Conservation (phyloP, 2,329 filamentous ascomycete species). For the Ophiosphaerella narmari region DNA sequence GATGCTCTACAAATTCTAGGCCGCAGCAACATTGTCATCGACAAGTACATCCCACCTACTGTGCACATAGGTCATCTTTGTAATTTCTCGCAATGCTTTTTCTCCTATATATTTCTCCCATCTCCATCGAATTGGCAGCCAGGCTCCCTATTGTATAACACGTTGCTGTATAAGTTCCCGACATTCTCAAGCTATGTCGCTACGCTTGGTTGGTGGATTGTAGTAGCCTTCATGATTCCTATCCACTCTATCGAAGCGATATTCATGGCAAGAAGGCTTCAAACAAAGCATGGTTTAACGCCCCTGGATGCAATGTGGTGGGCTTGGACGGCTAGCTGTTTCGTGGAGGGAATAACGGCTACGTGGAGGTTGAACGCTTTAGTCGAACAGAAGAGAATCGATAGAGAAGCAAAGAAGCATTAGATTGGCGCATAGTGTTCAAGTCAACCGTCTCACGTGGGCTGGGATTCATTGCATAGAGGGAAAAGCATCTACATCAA, state of each 20-base stretch:
- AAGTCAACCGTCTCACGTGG: too few species aligned
- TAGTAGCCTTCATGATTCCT: constrained; percentile 63
- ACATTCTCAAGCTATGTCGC: constrained; percentile 63
- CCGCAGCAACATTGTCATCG: constrained; percentile 61
- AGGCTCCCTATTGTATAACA: constrained; percentile 39
- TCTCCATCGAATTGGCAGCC: constrained; percentile 38
- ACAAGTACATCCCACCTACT: constrained; percentile 56
- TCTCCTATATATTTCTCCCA: constrained; percentile 37
- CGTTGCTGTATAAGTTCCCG: constrained; percentile 56
- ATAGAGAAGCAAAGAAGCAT: constrained; percentile 43
- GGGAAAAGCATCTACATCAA: too few species aligned
- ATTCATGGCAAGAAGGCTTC: constrained; percentile 53
- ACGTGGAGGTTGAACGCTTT: constrained; percentile 47
- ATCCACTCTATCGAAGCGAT: constrained; percentile 70
- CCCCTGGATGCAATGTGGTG: constrained; percentile 56
- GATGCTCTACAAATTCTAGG: constrained; percentile 64
- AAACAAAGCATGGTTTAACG: constrained; percentile 56
- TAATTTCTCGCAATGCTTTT: constrained; percentile 55
- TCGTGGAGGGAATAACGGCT: constrained; percentile 59
- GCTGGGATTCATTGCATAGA: too few species aligned
- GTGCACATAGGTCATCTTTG: constrained; percentile 54
- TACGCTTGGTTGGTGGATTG: constrained; percentile 59
- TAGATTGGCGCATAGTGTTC: constrained; percentile 5
- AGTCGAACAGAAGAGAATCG: constrained; percentile 32
- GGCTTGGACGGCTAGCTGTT: constrained; percentile 57